phyloP scores from a whole-genome alignment of 805 yeast species.

The Pichia deserticola region DNA sequence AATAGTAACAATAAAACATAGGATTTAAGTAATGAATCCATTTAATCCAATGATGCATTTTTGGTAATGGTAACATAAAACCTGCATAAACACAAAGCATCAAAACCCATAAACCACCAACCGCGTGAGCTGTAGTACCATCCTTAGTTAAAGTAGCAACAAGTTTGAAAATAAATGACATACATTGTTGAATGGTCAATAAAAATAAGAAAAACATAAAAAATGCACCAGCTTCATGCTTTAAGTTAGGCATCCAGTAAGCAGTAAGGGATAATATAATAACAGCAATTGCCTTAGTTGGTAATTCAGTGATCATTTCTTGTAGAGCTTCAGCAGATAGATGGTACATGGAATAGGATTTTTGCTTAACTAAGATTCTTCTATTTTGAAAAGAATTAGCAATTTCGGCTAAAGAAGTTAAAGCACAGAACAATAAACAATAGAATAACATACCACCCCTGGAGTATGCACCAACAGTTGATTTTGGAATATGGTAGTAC shows the following conservation, averaged over 20 bases:
- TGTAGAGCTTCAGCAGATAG: constrained; percentile 60
- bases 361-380: constrained; percentile 57
- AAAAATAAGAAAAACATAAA: constrained; percentile 41
- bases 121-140: constrained; percentile 49
- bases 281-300: constrained; percentile 46
- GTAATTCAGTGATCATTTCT: constrained; percentile 52
- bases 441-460: constrained; percentile 59
- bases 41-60: constrained; percentile 54
- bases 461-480: constrained; percentile 50
- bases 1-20: constrained; percentile 40
- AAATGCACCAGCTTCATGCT: constrained; percentile 47
- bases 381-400: constrained; percentile 52
- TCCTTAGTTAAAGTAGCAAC: constrained; percentile 46
- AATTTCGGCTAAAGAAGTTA: constrained; percentile 57
- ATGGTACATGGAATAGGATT: constrained; percentile 55
- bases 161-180: constrained; percentile 46
- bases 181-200: constrained; percentile 38
- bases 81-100: constrained; percentile 53
- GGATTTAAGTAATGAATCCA: constrained; percentile 47
- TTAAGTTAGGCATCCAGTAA: constrained; percentile 49
- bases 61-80: constrained; percentile 35
- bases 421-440: constrained; percentile 52
- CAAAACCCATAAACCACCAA: constrained; percentile 47
- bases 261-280: constrained; percentile 37
- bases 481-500: constrained; percentile 43